Percentiles rank a stretch among this genome's conserved stretches.
Conservation (phyloP, 768 basidiomycete species). For the Pleurotus giganteus region DNA sequence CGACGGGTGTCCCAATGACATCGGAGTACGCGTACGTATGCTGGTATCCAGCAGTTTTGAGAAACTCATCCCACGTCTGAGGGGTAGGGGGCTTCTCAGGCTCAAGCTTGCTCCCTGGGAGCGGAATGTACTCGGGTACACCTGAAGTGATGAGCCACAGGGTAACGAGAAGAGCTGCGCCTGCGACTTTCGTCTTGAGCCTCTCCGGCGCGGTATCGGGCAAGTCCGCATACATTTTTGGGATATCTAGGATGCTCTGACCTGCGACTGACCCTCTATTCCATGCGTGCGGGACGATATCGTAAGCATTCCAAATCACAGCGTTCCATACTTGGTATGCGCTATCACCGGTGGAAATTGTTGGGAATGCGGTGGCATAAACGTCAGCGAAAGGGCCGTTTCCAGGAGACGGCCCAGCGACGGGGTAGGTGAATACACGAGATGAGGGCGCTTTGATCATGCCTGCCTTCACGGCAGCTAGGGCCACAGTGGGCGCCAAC, state of each 20-base stretch:
- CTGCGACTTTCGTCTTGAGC: not conserved
- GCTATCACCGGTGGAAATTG: not conserved
- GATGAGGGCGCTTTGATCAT: not conserved
- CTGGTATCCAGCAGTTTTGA: not conserved
- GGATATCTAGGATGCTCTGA: not conserved
- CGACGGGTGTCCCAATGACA: not conserved
- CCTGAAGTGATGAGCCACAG: not conserved
- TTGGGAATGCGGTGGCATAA: not conserved
- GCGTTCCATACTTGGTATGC: constrained; percentile 4
- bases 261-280: not conserved
- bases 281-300: constrained; percentile 8
- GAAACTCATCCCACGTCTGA: not conserved
- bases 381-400: not conserved
- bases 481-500: not conserved
- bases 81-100: not conserved
- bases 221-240: not conserved
- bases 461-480: not conserved
- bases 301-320: not conserved
- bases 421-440: not conserved
- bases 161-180: not conserved
- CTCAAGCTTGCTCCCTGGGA: not conserved
- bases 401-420: not conserved
- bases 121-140: not conserved
- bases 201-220: too few relatives aligned
- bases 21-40: not conserved